Base-by-base conservation (phyloP, 768 basidiomycete species). In the Obba rivulosa region DNA sequence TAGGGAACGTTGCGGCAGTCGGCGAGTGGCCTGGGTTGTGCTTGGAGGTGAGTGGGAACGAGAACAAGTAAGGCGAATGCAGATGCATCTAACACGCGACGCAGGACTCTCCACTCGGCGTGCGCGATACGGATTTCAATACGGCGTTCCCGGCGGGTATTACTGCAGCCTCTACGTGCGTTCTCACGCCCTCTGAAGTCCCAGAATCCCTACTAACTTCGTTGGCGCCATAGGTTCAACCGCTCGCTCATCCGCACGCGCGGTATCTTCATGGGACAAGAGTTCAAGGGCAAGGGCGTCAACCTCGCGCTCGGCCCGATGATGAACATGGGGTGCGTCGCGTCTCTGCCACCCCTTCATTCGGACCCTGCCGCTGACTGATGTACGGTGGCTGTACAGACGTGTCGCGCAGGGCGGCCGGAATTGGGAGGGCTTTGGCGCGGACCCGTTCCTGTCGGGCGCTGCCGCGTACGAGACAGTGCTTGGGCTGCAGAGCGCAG, bases 401-500 rank as follows among this genome's bases (percentile, higher is more conserved):
- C 79, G 88, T 16, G 66, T 84, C 17, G 82, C 87, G 2, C 73
- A 79, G 54, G 90, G 86, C 7, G 93, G 93, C 16, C 74, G 93
- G 23, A 92, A 93, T 65, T 95, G 91, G 89, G 93, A 95, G 72
- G 91, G 90, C n/a, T 93, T 92, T 49, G 92, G 92, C 24, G 90
- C 78, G 9, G 93, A 96, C 63, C 93, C 93, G 0, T 95, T 81
- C 69, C 70, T 95, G 14, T 58, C 78, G n/a, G 91, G 93, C 11
- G 90, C 89, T 60, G 71, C 74, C 1, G 78, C 83, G 3, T 85
- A 81, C 48, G 87, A 92, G 65, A 94, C 91, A 0, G 79, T 94
- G 45, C 68, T 87, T 16, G 92, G 92, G 7, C 66, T 94, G 69
- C 92, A 96, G 60, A 58, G 69, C 20, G 75, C 68, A 8, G 92